These are phyloP conservation scores for Microbotryum lychnidis-dioicae DNA, from an alignment of 1,284 basidiomycete genomes.

Conservation along the genomic window DNA sequence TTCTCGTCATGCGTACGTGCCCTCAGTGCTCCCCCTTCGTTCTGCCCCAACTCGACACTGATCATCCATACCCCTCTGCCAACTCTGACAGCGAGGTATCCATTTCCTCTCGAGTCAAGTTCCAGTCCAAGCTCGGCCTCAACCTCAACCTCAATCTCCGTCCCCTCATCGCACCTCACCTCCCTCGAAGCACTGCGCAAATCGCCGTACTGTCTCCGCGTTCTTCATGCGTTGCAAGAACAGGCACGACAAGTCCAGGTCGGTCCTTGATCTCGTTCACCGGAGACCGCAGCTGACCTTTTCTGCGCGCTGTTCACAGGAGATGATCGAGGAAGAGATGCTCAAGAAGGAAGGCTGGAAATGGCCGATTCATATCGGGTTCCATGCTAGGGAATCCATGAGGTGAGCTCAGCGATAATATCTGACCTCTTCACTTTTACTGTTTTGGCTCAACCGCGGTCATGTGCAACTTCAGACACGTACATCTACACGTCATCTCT, in stretches of 20 bases:
- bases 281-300: too few species aligned
- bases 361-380: constrained; percentile 74
- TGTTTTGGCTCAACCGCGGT: constrained; percentile 5
- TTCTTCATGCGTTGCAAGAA: constrained; percentile 52
- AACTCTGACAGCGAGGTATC: constrained; percentile 39
- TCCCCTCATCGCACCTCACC: constrained; percentile 46
- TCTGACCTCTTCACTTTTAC: background rate
- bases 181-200: constrained; percentile 57
- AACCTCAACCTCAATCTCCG: background rate
- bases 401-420: constrained; percentile 38
- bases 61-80: background rate
- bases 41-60: background rate
- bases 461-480: constrained; percentile 50
- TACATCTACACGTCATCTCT: constrained; percentile 82
- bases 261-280: background rate
- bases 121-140: background rate
- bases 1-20: constrained; percentile 19
- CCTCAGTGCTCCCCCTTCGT: constrained; percentile 6
- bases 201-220: constrained; percentile 50
- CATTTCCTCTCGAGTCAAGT: constrained; percentile 29
- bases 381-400: constrained; percentile 68
- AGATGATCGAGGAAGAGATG: constrained; percentile 59
- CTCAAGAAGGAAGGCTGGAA: constrained; percentile 60
- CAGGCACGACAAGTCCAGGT: constrained; percentile 51
- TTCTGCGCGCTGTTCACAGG: background rate